These are phyloP conservation scores for Modicella reniformis DNA, from an alignment of 371 early-diverging fungal genomes.

Conservation along the genomic window DNA sequence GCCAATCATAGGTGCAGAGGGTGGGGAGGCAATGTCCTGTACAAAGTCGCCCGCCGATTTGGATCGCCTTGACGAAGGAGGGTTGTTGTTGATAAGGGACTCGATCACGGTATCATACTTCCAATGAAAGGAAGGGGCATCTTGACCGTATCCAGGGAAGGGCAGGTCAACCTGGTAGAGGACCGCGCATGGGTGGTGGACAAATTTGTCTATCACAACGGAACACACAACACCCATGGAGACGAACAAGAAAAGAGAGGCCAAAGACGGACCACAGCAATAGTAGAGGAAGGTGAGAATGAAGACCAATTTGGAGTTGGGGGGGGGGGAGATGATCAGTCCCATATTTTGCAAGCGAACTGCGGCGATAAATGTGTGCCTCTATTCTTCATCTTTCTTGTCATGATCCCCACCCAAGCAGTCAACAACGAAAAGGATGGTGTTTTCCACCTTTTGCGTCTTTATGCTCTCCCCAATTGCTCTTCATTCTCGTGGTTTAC, in stretches of 20 bases:
- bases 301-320: neutral
- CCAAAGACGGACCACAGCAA: constrained; percentile 10
- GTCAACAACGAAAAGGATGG: constrained; percentile 31
- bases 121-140: constrained; percentile 54
- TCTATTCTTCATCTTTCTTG: neutral
- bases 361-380: neutral
- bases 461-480: constrained; percentile 11
- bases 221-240: neutral
- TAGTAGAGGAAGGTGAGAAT: constrained; percentile 18
- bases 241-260: constrained; percentile 1
- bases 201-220: constrained; percentile 50
- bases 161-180: constrained; percentile 52
- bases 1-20: constrained; percentile 21
- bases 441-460: constrained; percentile 12
- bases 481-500: constrained; percentile 1
- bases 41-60: neutral
- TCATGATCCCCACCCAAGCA: neutral
- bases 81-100: constrained; percentile 48
- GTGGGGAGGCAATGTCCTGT: neutral
- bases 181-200: constrained; percentile 54
- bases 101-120: constrained; percentile 55
- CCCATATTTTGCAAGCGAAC: too few species aligned
- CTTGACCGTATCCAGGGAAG: constrained; percentile 53
- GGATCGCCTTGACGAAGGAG: constrained; percentile 48
- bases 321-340: neutral